A percentile compares a stretch with the other conserved stretches of the same genome.
These are phyloP conservation scores for Plasmodium reichenowi DNA, from an alignment of 169 alveolate genomes.

Conservation along the genomic window DNA sequence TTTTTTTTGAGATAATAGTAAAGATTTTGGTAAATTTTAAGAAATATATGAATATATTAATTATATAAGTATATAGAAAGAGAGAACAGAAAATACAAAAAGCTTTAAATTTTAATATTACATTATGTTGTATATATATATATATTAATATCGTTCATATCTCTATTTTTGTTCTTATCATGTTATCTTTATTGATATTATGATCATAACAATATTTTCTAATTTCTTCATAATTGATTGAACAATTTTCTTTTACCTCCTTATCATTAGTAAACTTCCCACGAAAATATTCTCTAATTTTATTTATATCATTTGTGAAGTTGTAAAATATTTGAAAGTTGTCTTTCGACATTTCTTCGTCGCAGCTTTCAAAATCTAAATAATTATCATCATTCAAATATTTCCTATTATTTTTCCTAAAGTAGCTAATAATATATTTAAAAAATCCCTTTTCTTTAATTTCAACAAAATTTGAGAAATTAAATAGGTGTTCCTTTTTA, in stretches of 20 bases:
- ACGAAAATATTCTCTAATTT: slow-evolving; percentile 57
- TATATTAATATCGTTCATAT: no score
- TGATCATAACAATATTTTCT: slow-evolving; percentile 33
- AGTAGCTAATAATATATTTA: slow-evolving; percentile 55
- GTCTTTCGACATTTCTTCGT: slow-evolving; percentile 59
- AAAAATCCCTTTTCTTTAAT: slow-evolving; percentile 40
- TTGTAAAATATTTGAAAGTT: slow-evolving; percentile 52
- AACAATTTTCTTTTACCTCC: slow-evolving; percentile 53
- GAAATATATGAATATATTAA: no score
- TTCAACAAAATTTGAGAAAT: slow-evolving; percentile 59
- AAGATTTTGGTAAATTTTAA: no score
- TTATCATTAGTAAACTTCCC: slow-evolving; percentile 26
- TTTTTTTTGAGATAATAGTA: no score
- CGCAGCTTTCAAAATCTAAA: slow-evolving; percentile 67
- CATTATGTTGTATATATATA: no score
- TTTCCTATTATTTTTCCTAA: slow-evolving; percentile 6
- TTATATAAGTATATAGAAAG: no score
- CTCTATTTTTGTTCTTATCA: background rate
- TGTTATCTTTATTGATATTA: background rate
- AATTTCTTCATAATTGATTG: slow-evolving; percentile 64
- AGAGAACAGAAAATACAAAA: no score
- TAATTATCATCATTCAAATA: slow-evolving; percentile 26
- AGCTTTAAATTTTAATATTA: no score
- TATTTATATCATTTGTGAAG: slow-evolving; percentile 36
- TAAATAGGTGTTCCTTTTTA: slow-evolving; percentile 26